Evolutionary conservation across 805 yeast genomes (phyloP).

Genomic region (Wickerhamiella vanderwaltii): DNA sequence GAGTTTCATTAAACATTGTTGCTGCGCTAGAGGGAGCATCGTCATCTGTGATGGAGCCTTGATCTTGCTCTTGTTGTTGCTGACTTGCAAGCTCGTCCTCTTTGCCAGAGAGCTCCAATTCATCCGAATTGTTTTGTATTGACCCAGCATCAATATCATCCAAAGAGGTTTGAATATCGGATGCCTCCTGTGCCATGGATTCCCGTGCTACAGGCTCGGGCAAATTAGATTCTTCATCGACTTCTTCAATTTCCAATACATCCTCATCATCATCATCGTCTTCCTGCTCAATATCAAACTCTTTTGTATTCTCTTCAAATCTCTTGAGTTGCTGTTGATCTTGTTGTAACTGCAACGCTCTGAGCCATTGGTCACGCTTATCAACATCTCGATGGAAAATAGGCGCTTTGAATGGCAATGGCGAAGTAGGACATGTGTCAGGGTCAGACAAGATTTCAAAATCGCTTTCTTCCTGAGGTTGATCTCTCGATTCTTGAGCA

Average conservation of each 20-base stretch:
- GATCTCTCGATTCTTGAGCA: not conserved
- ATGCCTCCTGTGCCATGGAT: not conserved
- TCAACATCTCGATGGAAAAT: no score
- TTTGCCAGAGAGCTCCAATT: not conserved
- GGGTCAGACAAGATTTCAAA: not conserved
- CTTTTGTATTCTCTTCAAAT: not conserved
- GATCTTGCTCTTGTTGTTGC: not conserved
- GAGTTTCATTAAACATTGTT: not conserved
- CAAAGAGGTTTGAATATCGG: no score
- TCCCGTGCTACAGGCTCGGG: not conserved
- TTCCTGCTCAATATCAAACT: not conserved
- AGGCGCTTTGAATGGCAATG: not conserved
- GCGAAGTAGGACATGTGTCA: not conserved
- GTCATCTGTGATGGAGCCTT: not conserved
- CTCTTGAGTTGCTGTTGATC: not conserved
- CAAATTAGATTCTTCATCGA: not conserved
- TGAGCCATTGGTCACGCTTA: not conserved
- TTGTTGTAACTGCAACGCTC: not conserved
- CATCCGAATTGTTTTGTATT: no score
- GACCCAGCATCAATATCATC: no score
- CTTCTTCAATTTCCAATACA: not conserved
- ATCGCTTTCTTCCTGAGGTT: not conserved
- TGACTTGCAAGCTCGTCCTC: no score
- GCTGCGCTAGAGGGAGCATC: not conserved
- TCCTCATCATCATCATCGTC: not conserved